phyloP scores from a whole-genome alignment of 164 flowering plant genomes.

The Platanus orientalis region DNA sequence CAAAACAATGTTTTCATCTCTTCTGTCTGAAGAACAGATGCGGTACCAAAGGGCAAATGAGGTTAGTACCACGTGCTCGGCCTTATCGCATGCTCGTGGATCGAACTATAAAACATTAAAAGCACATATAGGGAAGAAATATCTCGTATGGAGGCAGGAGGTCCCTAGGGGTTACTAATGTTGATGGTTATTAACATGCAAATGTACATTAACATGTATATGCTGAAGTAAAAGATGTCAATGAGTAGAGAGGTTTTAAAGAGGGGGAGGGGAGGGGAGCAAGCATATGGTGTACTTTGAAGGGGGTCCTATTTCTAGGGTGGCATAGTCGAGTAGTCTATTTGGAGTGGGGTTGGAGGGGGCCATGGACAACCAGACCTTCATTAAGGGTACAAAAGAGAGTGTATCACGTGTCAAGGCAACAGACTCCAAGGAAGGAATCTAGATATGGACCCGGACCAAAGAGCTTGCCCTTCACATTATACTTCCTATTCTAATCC shows the following conservation, averaged over 20 bases:
- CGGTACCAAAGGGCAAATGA: too few relatives aligned
- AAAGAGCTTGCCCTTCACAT: conserved; percentile 18
- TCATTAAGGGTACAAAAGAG: conserved; percentile 18
- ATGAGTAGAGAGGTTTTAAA: background rate
- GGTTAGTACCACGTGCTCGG: too few relatives aligned
- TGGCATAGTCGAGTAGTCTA: conserved; percentile 35
- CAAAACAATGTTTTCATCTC: too few relatives aligned
- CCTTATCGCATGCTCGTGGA: too few relatives aligned
- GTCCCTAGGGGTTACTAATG: too few relatives aligned
- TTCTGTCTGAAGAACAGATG: too few relatives aligned
- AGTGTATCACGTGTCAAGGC: conserved; percentile 23
- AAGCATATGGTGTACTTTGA: background rate
- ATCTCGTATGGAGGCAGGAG: too few relatives aligned
- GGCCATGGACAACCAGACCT: conserved; percentile 16
- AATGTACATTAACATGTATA: too few relatives aligned
- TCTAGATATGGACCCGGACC: conserved; percentile 12
- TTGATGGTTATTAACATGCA: too few relatives aligned
- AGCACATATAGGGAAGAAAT: too few relatives aligned
- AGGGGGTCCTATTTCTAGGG: conserved; percentile 2
- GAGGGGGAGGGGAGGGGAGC: background rate
- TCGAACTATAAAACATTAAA: too few relatives aligned
- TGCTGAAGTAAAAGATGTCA: background rate
- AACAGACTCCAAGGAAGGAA: background rate
- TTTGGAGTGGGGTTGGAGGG: conserved; percentile 28
- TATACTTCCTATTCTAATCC: conserved; percentile 9